A percentile compares a stretch with the other conserved stretches of the same genome.
These are phyloP conservation scores for Trichoderma cornu-damae DNA, from an alignment of 2,329 filamentous ascomycete genomes.

Conservation along the genomic window DNA sequence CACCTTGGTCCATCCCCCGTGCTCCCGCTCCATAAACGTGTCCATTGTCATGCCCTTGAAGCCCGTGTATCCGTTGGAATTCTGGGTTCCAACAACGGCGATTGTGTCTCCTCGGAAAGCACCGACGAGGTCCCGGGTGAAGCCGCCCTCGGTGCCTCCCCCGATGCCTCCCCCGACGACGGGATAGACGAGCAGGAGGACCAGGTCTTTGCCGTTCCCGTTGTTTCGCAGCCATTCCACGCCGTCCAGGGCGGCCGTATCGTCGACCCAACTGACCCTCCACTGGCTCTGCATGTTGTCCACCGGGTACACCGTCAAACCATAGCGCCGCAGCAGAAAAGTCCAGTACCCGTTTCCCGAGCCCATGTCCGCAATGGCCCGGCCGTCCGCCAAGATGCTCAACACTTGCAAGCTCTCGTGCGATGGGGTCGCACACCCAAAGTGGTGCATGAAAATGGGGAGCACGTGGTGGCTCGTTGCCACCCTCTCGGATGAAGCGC, in stretches of 20 bases:
- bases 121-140: slow-evolving; percentile 57
- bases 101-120: slow-evolving; percentile 60
- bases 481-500: slow-evolving; percentile 46
- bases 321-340: slow-evolving; percentile 60
- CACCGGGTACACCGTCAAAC: slow-evolving; percentile 52
- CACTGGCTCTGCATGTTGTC: slow-evolving; percentile 66
- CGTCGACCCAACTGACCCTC: slow-evolving; percentile 62
- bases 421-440: slow-evolving; percentile 65
- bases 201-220: slow-evolving; percentile 46
- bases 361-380: slow-evolving; percentile 59
- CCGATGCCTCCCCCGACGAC: slow-evolving; percentile 61
- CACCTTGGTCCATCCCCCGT: slow-evolving; percentile 53
- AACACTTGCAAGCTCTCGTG: slow-evolving; percentile 61
- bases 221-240: slow-evolving; percentile 50
- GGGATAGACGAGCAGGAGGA: slow-evolving; percentile 68
- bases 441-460: slow-evolving; percentile 72
- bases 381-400: slow-evolving; percentile 48
- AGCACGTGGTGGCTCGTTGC: slow-evolving; percentile 62
- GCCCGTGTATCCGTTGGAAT: slow-evolving; percentile 67
- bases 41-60: slow-evolving; percentile 61
- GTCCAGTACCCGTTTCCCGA: slow-evolving; percentile 73
- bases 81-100: slow-evolving; percentile 70
- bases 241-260: slow-evolving; percentile 60
- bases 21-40: slow-evolving; percentile 58
- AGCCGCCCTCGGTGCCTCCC: slow-evolving; percentile 57